Evolutionary conservation across 176 grass and related monocot genomes (phyloP), one percentile per base, ranked within the genome.

Genomic region (Musa itinerans): DNA sequence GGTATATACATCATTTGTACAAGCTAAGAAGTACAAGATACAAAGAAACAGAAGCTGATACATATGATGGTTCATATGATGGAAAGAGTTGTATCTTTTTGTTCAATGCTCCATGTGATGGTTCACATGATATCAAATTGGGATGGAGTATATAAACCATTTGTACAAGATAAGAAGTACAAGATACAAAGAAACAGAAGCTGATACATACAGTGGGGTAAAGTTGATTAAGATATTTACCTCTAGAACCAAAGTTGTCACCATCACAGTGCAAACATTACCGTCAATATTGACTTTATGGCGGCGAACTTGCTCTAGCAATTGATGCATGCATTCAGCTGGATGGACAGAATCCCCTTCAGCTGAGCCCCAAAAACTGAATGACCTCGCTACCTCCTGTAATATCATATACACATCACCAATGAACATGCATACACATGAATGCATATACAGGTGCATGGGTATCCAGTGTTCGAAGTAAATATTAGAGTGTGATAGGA

Each of bases 191-290:
- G 26, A 27, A 27, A 27, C 26, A 27, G 26, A 27, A 27, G 26
- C 34, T 43, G 34, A 43, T 43, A 43, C 34, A 48, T 17, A 26
- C 11, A 5, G 34, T 43, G 34, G 34, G 34, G 34, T 43, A 43
- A 43, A 43, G 34, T 34, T 3, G 4, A 43, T 43, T 43, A 25
- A 27, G 51, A 73, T 2, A 74, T 26, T 80, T 86, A 89, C 96
- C 96, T 99, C 91, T 50, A 99, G 96, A 84, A 99, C 96, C 76
- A 99, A 82, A 71, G 96, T 99, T 74, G 96, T 99, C 63, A 99
- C 96, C 96, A 99, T 95, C 59, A 99, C 96, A 74, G 91, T 94
- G 74, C 96, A 99, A 81, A 99, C 86, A 19, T 99, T 99, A 11
- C 96, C 91, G 63, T 99, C 96, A 13, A 99, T 84, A 55, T 99